A percentile compares a stretch with the other conserved stretches of the same genome.
These are phyloP conservation scores for Colletotrichum musae DNA, from an alignment of 2,329 filamentous ascomycete genomes.

Conservation along the genomic window DNA sequence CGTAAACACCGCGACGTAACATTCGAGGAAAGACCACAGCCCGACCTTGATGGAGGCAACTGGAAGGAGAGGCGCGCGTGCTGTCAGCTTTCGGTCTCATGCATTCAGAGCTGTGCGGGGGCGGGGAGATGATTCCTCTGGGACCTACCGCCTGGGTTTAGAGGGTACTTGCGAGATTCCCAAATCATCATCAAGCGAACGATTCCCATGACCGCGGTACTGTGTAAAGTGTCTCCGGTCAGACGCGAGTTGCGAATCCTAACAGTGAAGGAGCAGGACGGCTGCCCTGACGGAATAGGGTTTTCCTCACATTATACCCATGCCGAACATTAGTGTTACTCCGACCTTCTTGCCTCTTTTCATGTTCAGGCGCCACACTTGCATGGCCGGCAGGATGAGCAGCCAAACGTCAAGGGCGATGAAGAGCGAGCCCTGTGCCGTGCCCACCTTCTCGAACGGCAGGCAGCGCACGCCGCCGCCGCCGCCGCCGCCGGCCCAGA, in stretches of 20 bases:
- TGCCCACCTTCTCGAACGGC: neutral
- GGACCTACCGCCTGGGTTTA: too few species aligned
- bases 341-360: neutral
- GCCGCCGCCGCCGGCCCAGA: neutral
- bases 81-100: too few species aligned
- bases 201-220: too few species aligned
- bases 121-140: too few species aligned
- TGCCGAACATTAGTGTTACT: neutral
- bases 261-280: too few species aligned
- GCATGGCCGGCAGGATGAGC: neutral
- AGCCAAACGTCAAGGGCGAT: slow-evolving; percentile 18
- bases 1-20: neutral
- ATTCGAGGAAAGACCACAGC: slow-evolving; percentile 40
- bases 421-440: neutral
- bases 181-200: too few species aligned
- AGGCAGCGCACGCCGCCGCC: neutral
- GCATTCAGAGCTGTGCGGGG: too few species aligned
- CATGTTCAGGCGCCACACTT: slow-evolving; percentile 8
- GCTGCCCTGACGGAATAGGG: too few species aligned
- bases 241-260: too few species aligned
- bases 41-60: slow-evolving; percentile 47
- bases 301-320: neutral
- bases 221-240: too few species aligned
- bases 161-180: too few species aligned
- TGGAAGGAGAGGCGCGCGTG: slow-evolving; percentile 44